Evolutionary conservation across 306 rosid genomes (phyloP).

Genomic region (Dryas octopetala): DNA sequence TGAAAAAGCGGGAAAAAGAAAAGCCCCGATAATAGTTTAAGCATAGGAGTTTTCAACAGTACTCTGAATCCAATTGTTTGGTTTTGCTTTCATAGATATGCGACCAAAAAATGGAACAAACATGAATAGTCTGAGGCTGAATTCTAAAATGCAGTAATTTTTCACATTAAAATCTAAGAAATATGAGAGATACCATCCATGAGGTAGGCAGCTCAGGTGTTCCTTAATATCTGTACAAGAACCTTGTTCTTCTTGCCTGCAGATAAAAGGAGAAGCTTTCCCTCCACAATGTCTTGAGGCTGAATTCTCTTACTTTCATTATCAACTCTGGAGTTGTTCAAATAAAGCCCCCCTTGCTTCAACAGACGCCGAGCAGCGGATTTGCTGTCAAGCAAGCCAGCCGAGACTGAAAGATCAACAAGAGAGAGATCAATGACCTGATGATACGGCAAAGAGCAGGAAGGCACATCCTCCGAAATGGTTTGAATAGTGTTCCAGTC

Average conservation of each 20-base stretch:
- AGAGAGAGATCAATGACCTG: slow-evolving; percentile 57
- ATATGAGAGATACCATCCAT: slow-evolving; percentile 5
- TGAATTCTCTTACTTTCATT: slow-evolving; percentile 65
- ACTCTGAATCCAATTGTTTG: background rate
- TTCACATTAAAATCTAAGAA: background rate
- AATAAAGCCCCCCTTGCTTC: slow-evolving; percentile 94
- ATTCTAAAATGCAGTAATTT: too few species aligned
- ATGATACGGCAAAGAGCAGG: slow-evolving; percentile 68
- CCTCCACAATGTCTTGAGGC: slow-evolving; percentile 74
- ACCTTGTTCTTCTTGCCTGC: slow-evolving; percentile 98
- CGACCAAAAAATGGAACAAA: too few species aligned
- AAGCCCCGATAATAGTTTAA: background rate
- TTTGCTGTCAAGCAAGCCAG: slow-evolving; percentile 86
- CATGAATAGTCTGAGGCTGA: too few species aligned
- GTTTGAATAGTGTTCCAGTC: slow-evolving; percentile 87
- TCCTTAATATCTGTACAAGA: slow-evolving; percentile 56
- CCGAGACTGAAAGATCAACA: slow-evolving; percentile 79
- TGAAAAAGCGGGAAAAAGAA: background rate
- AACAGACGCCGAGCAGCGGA: slow-evolving; percentile 84
- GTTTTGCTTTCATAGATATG: background rate
- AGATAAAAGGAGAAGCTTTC: slow-evolving; percentile 82
- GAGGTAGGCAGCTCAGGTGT: background rate
- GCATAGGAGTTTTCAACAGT: background rate
- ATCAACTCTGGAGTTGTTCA: slow-evolving; percentile 79
- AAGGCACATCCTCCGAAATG: slow-evolving; percentile 83